Evolutionary conservation across 306 rosid species (phyloP), one percentile per base, ranked within the genome.

Genomic region (Trichosanthes cucumerina): DNA sequence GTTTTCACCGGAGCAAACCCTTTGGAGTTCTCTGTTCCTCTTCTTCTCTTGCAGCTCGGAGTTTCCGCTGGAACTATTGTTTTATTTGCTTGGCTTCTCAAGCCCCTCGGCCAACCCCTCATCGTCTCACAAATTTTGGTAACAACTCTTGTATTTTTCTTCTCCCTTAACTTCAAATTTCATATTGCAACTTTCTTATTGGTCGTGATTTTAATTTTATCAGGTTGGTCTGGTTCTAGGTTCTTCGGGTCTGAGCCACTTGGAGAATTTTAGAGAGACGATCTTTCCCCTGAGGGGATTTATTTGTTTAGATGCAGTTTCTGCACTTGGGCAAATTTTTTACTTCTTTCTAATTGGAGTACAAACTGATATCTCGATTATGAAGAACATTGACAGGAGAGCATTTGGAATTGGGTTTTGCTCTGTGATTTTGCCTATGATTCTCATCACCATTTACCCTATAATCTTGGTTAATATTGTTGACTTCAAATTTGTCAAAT

Each of bases 151-250:
- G 33, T 10, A n/a, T 74, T 4, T 53, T 44, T 38, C 3, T 28
- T 11, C 49, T 62, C 6, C 3, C 0, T 59, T 28, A 28, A 28
- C 2, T 15, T 14, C 4, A 33, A 47, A 47, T 62, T 56, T n/a
- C 10, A 0, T 1, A 23, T 66, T 19, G 16, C 33, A 28, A 28
- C 1, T 28, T 28, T 28, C 36, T 79, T 33, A 80, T 33, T 21
- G 24, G 21, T 70, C 39, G 26, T 75, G 52, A 26, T 66, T 76
- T 80, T 50, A 59, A 38, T 28, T 28, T 28, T 28, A 28, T 28
- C 85, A 86, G 87, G 87, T 85, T 43, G 82, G 87, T 60, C 21
- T 81, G 39, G 23, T 84, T 19, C 75, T 84, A 39, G 87, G 89
- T 46, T 81, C 85, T 23, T 83, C 81, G 26, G 75, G 76, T 83